Base-by-base conservation (phyloP, 2,329 filamentous ascomycete species). In the Trichoderma asperellum region DNA sequence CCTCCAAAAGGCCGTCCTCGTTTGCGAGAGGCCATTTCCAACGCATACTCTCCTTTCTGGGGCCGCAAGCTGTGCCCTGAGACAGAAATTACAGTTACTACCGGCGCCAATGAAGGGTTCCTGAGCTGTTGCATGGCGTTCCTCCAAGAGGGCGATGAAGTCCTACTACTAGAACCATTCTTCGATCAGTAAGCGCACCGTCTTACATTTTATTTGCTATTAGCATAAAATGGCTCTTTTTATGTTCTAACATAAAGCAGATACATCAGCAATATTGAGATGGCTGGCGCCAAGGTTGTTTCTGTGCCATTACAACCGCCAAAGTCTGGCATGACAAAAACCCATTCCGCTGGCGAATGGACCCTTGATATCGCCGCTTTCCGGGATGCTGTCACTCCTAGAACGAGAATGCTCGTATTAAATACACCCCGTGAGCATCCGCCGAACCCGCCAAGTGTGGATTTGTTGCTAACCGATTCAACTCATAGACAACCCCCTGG, bases 311-410 rank as follows among this genome's bases (percentile, higher is more conserved):
- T 63, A 18, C 60, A 63, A 49, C 60, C 60, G 49, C 60, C 60
- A 53, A 63, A 63, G 60, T 63, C 60, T 29, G 60, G 60, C 52
- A 63, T 63, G 60, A 63, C 60, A 35, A 55, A 55, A 55, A 63
- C 60, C 7, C 60, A 63, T 18, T 63, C 60, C 2, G 60, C 60
- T 4, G 60, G 60, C 5, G 60, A 63, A 29, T 63, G 60, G 60
- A 40, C 47, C 32, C 60, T 63, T 10, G 60, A 63, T 18, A 37
- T 63, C n/a, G 49, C 16, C 10, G 60, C 47, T 27, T 29, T 63
- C 47, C 52, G 52, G 49, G 49, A 37, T 5, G 60, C 60, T 4
- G 24, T 63, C 24, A 63, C 47, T 40, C 60, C 60, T 12, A 16
- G 32, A 29, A 63, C 60, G n/a, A 37, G 47, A 37, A 63, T 63